phyloP scores from a whole-genome alignment of 1,284 basidiomycete species.

The Ganoderma sinense region DNA sequence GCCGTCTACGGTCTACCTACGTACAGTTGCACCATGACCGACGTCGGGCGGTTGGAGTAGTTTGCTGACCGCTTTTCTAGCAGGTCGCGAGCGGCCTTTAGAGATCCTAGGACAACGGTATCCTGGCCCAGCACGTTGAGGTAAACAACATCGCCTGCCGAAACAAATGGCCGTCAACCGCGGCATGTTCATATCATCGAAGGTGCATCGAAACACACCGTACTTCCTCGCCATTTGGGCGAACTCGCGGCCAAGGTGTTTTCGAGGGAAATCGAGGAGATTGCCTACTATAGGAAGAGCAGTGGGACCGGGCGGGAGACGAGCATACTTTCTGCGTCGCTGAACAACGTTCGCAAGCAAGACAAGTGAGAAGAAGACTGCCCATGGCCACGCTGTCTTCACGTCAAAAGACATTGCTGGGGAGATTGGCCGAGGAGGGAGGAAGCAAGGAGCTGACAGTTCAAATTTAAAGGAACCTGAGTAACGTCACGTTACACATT shows the following conservation, averaged over 20 bases:
- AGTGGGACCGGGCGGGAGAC: conserved; percentile 12
- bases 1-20: too few relatives aligned
- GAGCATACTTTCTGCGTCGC: not conserved
- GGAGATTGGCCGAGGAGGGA: not conserved
- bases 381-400: not conserved
- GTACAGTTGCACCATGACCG: conserved; percentile 27
- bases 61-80: conserved; percentile 71
- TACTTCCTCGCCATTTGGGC: not conserved
- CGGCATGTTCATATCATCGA: too few relatives aligned
- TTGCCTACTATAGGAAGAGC: conserved; percentile 11
- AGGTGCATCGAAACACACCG: not conserved
- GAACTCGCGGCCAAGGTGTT: conserved; percentile 13
- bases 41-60: conserved; percentile 69
- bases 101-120: conserved; percentile 65
- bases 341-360: not conserved
- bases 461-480: not conserved
- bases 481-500: not conserved
- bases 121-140: conserved; percentile 66
- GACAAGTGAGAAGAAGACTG: not conserved
- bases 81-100: conserved; percentile 60
- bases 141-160: conserved; percentile 64
- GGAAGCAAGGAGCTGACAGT: not conserved
- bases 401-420: too few relatives aligned
- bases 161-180: not conserved
- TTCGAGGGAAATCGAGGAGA: conserved; percentile 7